Evolutionary conservation across 2,329 filamentous ascomycete species (phyloP).

Genomic region (Neocucurbitaria cava): DNA sequence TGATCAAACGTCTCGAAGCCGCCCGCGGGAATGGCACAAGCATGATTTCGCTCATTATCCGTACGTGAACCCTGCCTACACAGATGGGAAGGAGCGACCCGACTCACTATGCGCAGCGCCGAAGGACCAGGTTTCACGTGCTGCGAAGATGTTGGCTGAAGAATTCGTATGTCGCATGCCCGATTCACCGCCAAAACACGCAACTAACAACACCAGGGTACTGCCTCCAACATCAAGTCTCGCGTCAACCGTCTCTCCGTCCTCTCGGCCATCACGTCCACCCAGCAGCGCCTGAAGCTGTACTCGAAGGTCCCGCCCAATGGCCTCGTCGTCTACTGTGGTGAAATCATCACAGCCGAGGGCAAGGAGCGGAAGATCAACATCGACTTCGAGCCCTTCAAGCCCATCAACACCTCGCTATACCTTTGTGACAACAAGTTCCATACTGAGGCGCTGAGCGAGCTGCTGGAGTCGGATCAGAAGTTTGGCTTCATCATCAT

Average conservation of each 20-base stretch:
- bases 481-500: constrained; percentile 99
- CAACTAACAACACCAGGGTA: constrained; percentile 67
- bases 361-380: constrained; percentile 99
- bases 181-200: not conserved
- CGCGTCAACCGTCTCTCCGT: constrained; percentile 98
- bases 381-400: constrained; percentile 99
- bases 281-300: constrained; percentile 97
- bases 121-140: constrained; percentile 96
- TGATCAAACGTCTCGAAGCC: constrained; percentile 97
- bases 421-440: constrained; percentile 99
- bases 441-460: constrained; percentile 95
- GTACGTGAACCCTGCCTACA: constrained; percentile 60
- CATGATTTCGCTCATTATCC: constrained; percentile 99
- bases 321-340: constrained; percentile 97
- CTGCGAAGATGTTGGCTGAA: constrained; percentile 99
- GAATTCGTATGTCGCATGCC: constrained; percentile 76
- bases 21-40: constrained; percentile 98
- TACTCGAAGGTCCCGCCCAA: constrained; percentile 99
- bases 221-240: constrained; percentile 99
- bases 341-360: constrained; percentile 99
- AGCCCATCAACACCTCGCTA: constrained; percentile 99
- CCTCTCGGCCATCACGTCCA: constrained; percentile 96
- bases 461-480: constrained; percentile 97
- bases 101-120: constrained; percentile 67
- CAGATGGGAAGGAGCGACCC: constrained; percentile 3